Evolutionary conservation across 768 basidiomycete species (phyloP), one percentile per base, ranked within the genome.

Genomic region (Kwoniella europaea): DNA sequence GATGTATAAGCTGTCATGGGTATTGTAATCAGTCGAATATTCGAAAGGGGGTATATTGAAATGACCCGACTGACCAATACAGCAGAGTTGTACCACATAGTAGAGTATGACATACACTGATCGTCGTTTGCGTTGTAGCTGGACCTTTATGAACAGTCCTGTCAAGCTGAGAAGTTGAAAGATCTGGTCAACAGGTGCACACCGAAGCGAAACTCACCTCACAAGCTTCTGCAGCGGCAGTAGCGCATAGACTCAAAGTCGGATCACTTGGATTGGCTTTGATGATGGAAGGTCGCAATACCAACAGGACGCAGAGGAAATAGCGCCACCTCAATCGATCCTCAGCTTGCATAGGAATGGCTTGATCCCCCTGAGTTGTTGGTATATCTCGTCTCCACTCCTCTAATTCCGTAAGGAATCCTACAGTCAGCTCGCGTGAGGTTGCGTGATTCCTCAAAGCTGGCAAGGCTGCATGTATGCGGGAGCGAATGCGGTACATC

Each of bases 221-320:
- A 52, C 71, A 72, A 15, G 65, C 66, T 41, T 72, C 71, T 16
- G 71, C 71, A 10, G 71, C 71, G 10, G 71, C 71, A 22, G 60
- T 67, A 10, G 71, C 71, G 42, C 71, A 67, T 7, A 72, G 53
- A 27, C 50, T 63, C 53, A 72, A 52, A 4, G 62, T 54, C 10
- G 71, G 71, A 63, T 72, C 71, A 20, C 52, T 41, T 12, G 71
- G 66, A 16, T 46, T 46, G 10, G 71, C 71, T 54, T 50, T 29
- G 18, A 72, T 35, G 13, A 68, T 46, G 6, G 61, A 59, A 10
- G 71, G 71, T 43, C 71, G 58, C 12, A 72, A 52, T 10, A 43
- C 62, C 44, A 63, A 63, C 29, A 72, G 27, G 9, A 72, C 71
- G 18, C 60, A 46, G 27, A 68, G 65, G 52, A 72, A 72, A 46